phyloP scores from a whole-genome alignment of 148 eudicot genomes.

The Chenopodium quinoa region DNA sequence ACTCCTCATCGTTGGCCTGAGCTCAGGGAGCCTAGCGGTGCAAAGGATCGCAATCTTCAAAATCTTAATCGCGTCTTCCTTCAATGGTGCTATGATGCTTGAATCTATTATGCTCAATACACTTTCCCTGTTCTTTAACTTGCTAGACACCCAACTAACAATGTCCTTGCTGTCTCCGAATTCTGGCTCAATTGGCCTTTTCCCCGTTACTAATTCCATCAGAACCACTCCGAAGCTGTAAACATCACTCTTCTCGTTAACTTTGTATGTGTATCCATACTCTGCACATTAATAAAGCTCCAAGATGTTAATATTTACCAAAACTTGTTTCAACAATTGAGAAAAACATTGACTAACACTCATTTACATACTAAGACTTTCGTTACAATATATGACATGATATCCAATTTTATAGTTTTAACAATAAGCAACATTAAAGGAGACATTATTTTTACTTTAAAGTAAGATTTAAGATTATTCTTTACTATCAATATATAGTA shows the following conservation, averaged over 20 bases:
- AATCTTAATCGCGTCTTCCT: conserved; percentile 68
- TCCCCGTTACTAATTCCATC: conserved; percentile 90
- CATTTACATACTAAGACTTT: too few species aligned
- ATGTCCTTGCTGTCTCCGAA: conserved; percentile 75
- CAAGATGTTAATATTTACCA: not conserved
- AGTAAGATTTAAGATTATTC: too few species aligned
- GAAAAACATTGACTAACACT: too few species aligned
- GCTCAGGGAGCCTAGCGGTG: conserved; percentile 55
- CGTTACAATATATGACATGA: too few species aligned
- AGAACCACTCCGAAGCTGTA: conserved; percentile 98
- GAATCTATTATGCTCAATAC: conserved; percentile 64
- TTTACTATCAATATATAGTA: not conserved
- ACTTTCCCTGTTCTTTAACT: conserved; percentile 53
- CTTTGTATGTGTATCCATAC: conserved; percentile 79
- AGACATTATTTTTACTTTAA: too few species aligned
- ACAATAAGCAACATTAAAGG: too few species aligned
- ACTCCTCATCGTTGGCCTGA: conserved; percentile 75
- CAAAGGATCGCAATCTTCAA: conserved; percentile 75
- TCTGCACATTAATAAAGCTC: conserved; percentile 40
- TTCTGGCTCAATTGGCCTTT: conserved; percentile 74
- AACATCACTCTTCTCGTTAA: conserved; percentile 83
- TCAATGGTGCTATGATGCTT: conserved; percentile 35
- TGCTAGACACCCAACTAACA: conserved; percentile 74
- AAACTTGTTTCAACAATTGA: too few species aligned
- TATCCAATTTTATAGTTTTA: too few species aligned